A percentile compares a stretch with the other conserved stretches of the same genome.
These are phyloP conservation scores for Zizania latifolia DNA, from an alignment of 176 grass and related monocot species.

Conservation along the genomic window DNA sequence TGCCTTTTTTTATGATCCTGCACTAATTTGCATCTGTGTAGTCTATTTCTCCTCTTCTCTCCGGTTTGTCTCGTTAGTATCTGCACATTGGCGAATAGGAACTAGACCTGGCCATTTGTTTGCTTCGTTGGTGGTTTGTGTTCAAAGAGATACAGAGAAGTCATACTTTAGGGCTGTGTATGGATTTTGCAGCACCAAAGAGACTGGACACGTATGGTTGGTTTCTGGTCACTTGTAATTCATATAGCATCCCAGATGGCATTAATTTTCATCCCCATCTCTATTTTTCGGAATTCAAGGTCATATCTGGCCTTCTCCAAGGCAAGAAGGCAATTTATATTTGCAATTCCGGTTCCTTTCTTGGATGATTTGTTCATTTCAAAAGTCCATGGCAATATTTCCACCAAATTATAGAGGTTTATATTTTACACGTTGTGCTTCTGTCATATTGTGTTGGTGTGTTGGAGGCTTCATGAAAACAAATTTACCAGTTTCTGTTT, in stretches of 20 bases:
- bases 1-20: not conserved
- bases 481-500: not conserved
- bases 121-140: too few relatives aligned
- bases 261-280: not conserved
- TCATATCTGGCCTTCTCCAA: not conserved
- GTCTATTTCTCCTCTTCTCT: not conserved
- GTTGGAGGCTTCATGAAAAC: not conserved
- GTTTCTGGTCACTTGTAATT: not conserved
- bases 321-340: not conserved
- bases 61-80: not conserved
- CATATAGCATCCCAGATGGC: not conserved
- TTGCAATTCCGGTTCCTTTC: not conserved
- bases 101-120: too few relatives aligned
- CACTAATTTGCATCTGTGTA: not conserved
- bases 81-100: not conserved
- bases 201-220: not conserved
- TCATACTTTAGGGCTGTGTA: too few relatives aligned
- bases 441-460: not conserved
- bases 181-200: not conserved
- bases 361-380: not conserved
- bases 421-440: not conserved
- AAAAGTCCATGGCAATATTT: constrained; percentile 15
- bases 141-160: too few relatives aligned
- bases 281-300: constrained; percentile 5
- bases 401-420: not conserved